Percentiles rank a stretch among this genome's conserved stretches.
Evolutionary conservation across 2,329 filamentous ascomycete genomes (phyloP).

Genomic region (Talaromyces verruculosus): DNA sequence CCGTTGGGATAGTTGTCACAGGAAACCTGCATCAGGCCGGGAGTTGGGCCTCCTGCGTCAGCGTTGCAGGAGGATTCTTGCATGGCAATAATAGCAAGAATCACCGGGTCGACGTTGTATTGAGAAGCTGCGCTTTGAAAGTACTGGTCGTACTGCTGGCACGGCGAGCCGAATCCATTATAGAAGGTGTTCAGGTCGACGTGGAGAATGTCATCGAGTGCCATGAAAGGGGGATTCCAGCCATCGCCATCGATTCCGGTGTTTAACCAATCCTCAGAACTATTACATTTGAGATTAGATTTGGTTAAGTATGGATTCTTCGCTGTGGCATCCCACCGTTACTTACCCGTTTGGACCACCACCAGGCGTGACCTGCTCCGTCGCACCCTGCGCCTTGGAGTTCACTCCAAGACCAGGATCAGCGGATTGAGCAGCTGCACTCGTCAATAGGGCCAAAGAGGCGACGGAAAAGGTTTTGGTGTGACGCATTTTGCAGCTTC

Average conservation of each 20-base stretch:
- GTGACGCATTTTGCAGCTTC: not conserved
- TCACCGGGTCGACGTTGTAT: slow-evolving; percentile 37
- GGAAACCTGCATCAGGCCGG: slow-evolving; percentile 41
- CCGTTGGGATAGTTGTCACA: slow-evolving; percentile 39
- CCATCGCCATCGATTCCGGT: slow-evolving; percentile 24
- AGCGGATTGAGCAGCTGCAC: slow-evolving; percentile 15
- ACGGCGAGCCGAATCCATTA: slow-evolving; percentile 23
- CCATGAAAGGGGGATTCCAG: slow-evolving; percentile 38
- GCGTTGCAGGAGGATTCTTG: slow-evolving; percentile 41
- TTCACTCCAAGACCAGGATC: slow-evolving; percentile 19
- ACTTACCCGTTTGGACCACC: slow-evolving; percentile 17
- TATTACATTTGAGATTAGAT: not conserved
- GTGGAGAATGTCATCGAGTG: slow-evolving; percentile 24
- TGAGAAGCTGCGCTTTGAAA: slow-evolving; percentile 35
- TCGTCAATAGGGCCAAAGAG: slow-evolving; percentile 12
- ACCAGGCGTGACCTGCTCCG: slow-evolving; percentile 16
- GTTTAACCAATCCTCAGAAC: slow-evolving; percentile 18
- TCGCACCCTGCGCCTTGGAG: slow-evolving; percentile 15
- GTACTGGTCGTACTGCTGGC: slow-evolving; percentile 35
- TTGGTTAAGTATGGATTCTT: not conserved
- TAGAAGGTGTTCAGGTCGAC: slow-evolving; percentile 25
- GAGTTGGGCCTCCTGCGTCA: slow-evolving; percentile 35
- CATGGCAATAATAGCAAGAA: slow-evolving; percentile 40
- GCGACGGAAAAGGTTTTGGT: slow-evolving; percentile 4
- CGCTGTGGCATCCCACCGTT: not conserved